Conservation (phyloP, 352 stramenopile species). For the Pythium plurisporium region DNA sequence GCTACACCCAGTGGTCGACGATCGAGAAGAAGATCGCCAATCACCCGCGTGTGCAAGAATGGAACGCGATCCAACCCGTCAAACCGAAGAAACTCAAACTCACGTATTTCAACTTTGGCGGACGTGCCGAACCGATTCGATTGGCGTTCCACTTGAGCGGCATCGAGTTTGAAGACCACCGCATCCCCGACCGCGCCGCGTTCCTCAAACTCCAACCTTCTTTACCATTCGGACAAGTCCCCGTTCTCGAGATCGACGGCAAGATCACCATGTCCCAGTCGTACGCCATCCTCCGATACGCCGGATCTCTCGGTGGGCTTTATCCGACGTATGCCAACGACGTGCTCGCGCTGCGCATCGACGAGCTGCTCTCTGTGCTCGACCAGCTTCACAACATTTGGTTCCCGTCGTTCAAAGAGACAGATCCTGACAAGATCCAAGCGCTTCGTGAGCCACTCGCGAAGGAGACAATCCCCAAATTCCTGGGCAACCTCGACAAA, state of each 20-base stretch:
- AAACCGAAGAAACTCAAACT: slow-evolving; percentile 14
- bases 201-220: not conserved
- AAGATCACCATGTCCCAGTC: slow-evolving; percentile 29
- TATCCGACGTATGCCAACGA: slow-evolving; percentile 10
- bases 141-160: slow-evolving; percentile 23
- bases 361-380: slow-evolving; percentile 45
- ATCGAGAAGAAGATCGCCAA: slow-evolving; percentile 2
- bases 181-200: slow-evolving; percentile 19
- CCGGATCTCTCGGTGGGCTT: slow-evolving; percentile 41
- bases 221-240: slow-evolving; percentile 13
- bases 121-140: slow-evolving; percentile 23
- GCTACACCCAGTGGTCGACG: no score
- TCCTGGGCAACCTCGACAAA: slow-evolving; percentile 33
- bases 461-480: slow-evolving; percentile 29
- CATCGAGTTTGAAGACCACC: slow-evolving; percentile 31
- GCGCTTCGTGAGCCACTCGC: slow-evolving; percentile 30
- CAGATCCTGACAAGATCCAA: slow-evolving; percentile 25
- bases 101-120: slow-evolving; percentile 31
- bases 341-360: not conserved
- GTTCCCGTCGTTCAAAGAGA: slow-evolving; percentile 25
- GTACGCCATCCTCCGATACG: slow-evolving; percentile 53
- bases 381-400: slow-evolving; percentile 19
- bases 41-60: not conserved
- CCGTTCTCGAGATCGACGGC: slow-evolving; percentile 25
- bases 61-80: not conserved